phyloP scores from a whole-genome alignment of 1,284 basidiomycete species.

The Cutaneotrichosporon sp. region DNA sequence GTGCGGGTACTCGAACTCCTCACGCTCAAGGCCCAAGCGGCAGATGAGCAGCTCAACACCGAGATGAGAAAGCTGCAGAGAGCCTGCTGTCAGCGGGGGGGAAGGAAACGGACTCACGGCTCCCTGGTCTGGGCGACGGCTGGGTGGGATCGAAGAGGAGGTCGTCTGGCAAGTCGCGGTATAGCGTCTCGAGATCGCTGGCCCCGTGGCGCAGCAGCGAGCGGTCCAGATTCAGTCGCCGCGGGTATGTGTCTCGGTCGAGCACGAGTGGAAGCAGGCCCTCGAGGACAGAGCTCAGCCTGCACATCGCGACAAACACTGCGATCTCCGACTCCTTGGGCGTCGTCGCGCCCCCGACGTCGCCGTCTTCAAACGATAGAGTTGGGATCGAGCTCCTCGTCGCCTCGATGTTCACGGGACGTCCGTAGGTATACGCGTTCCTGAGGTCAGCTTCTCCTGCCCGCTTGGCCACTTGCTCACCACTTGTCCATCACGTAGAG shows the following conservation, averaged over 20 bases:
- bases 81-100: conserved; percentile 1
- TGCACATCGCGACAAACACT: conserved; percentile 20
- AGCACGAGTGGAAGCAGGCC: conserved; percentile 21
- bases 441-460: background rate
- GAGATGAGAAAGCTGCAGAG: conserved; percentile 21
- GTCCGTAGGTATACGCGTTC: conserved; percentile 29
- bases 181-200: conserved; percentile 20
- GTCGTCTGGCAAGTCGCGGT: conserved; percentile 20
- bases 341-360: background rate
- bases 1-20: conserved; percentile 16
- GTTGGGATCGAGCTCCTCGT: conserved; percentile 15
- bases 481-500: conserved; percentile 30
- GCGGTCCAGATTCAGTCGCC: conserved; percentile 12
- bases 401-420: conserved; percentile 22
- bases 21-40: conserved; percentile 24
- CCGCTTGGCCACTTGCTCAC: conserved; percentile 12
- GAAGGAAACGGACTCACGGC: conserved; percentile 3
- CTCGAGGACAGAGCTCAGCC: conserved; percentile 21
- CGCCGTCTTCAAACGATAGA: conserved; percentile 21
- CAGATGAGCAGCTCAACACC: conserved; percentile 23
- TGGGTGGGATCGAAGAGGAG: conserved; percentile 13
- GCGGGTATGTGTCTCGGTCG: conserved; percentile 11
- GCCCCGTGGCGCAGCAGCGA: conserved; percentile 18
- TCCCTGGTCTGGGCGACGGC: background rate
- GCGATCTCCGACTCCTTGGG: conserved; percentile 16